These are phyloP conservation scores for Mycosarcoma mackinlayi DNA, from an alignment of 1,284 basidiomycete genomes.

Conservation along the genomic window DNA sequence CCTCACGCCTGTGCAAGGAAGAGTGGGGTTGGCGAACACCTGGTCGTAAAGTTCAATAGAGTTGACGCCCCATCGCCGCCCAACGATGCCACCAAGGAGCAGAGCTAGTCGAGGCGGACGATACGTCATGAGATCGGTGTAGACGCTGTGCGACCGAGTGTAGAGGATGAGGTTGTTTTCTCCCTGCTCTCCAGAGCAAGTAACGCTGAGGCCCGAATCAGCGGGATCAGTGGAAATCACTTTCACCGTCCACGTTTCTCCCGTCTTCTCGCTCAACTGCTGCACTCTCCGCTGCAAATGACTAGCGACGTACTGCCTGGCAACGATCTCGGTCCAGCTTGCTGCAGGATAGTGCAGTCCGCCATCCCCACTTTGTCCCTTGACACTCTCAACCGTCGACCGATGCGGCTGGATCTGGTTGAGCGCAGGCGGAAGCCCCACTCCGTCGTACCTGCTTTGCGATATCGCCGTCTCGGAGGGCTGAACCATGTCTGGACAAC, in stretches of 20 bases:
- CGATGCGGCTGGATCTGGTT: constrained; percentile 50
- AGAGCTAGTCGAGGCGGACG: constrained; percentile 71
- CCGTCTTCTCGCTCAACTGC: constrained; percentile 11
- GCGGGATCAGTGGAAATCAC: constrained; percentile 31
- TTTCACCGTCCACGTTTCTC: constrained; percentile 11
- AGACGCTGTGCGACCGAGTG: constrained; percentile 74
- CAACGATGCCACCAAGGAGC: constrained; percentile 63
- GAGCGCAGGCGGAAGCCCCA: constrained; percentile 38
- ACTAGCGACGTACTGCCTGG: constrained; percentile 16
- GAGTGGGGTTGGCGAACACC: constrained; percentile 64
- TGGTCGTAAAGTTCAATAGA: constrained; percentile 69
- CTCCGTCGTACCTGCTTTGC: constrained; percentile 13
- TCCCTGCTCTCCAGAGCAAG: background rate
- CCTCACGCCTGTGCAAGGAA: background rate
- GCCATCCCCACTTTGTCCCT: background rate
- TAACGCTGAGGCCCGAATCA: constrained; percentile 12
- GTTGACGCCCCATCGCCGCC: constrained; percentile 68
- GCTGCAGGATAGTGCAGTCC: constrained; percentile 34
- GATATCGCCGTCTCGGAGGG: background rate
- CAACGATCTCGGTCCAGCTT: constrained; percentile 17
- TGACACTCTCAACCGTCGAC: background rate
- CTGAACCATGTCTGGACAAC: constrained; percentile 73
- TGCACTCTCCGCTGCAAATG: constrained; percentile 9
- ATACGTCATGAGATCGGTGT: constrained; percentile 72
- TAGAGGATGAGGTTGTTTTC: constrained; percentile 58